Percentiles rank a stretch among this genome's conserved stretches.
Evolutionary conservation across 75 land plant species (phyloP).

Genomic region (Sequoiadendron giganteum): DNA sequence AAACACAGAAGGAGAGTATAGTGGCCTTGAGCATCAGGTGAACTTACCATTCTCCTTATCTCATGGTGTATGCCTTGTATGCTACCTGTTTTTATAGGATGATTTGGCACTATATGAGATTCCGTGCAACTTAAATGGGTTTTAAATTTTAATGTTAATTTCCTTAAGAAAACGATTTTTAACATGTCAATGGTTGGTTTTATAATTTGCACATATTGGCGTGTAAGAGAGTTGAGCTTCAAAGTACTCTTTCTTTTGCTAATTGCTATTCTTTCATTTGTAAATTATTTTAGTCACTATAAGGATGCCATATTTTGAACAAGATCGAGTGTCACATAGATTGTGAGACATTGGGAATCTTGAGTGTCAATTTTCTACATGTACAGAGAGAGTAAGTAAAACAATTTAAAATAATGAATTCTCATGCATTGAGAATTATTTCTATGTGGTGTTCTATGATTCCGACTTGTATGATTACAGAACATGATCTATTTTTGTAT

Average conservation of each 20-base stretch:
- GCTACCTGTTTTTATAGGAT: not conserved
- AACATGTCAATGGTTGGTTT: not conserved
- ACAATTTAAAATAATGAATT: not conserved
- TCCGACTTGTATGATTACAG: not conserved
- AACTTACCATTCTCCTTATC: slow-evolving; percentile 9
- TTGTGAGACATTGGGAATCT: not conserved
- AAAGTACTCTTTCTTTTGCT: not conserved
- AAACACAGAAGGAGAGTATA: slow-evolving; percentile 98
- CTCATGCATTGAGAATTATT: not conserved
- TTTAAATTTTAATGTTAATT: slow-evolving; percentile 1
- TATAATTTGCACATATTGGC: too few species aligned
- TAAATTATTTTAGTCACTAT: not conserved
- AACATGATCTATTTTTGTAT: not conserved
- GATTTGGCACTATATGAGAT: not conserved
- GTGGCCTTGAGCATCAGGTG: slow-evolving; percentile 99
- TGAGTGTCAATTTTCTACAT: not conserved
- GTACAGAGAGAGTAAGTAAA: not conserved
- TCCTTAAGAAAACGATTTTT: not conserved
- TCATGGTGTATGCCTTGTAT: not conserved
- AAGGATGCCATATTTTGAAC: not conserved
- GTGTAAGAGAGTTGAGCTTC: not conserved
- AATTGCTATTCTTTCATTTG: not conserved
- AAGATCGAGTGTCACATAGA: not conserved
- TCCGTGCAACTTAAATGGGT: not conserved
- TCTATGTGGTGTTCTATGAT: not conserved